Conservation (phyloP, 257 asterid species). For the Penstemon davidsonii region DNA sequence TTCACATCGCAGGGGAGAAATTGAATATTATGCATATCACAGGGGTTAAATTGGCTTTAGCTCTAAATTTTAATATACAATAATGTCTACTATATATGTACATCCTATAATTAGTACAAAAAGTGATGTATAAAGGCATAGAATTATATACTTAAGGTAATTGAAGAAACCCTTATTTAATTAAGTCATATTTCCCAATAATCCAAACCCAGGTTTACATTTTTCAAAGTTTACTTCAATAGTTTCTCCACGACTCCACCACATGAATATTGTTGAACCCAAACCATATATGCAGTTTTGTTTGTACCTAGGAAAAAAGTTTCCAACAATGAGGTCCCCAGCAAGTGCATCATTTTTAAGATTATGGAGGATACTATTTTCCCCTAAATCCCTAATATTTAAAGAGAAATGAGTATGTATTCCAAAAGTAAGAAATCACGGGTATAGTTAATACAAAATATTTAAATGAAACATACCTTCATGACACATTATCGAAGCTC, state of each 20-base stretch:
- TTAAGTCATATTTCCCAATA: background rate
- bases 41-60: no score
- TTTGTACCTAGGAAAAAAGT: background rate
- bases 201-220: background rate
- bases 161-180: background rate
- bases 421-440: constrained; percentile 14
- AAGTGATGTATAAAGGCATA: constrained; percentile 4
- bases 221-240: background rate
- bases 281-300: constrained; percentile 4
- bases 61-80: no score
- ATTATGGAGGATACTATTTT: background rate
- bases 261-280: constrained; percentile 7
- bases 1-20: no score
- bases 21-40: no score
- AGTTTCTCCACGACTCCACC: constrained; percentile 6
- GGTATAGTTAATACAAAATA: constrained; percentile 21
- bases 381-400: background rate
- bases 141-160: background rate
- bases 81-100: no score
- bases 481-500: constrained; percentile 97
- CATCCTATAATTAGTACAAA: background rate
- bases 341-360: constrained; percentile 9
- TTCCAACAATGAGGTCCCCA: background rate
- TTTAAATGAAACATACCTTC: constrained; percentile 64
- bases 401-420: background rate